Base-by-base conservation (phyloP, 108 stramenopile species). In the Poteriospumella lacustris region DNA sequence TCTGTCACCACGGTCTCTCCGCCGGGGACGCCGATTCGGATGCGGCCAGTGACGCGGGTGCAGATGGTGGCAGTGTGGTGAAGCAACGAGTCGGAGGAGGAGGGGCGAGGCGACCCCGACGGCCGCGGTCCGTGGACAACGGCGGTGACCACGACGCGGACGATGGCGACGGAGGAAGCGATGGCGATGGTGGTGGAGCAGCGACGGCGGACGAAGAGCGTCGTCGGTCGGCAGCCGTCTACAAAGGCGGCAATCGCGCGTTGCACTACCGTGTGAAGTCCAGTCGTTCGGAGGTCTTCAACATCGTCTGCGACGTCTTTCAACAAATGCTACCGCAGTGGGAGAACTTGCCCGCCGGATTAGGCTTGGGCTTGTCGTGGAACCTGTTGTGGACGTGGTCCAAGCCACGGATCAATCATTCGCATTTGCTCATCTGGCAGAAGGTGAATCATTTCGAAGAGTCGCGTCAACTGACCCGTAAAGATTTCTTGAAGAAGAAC, bases 401-500 rank as follows among this genome's bases (percentile, higher is more conserved):
- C 1, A 86, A 86, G 84, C 88, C 89, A 15, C 83, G 79, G 42
- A 83, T 89, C 9, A 56, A 85, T 34, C 82, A 82, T 40, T 64
- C 56, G 39, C 81, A 62, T 43, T 83, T 89, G 5, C 83, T 89
- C n/a, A 19, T 42, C 1, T 88, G 86, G 84, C 89, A 90, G 52
- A 69, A 67, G 42, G 85, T 89, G 59, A 90, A 90, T 59, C 89
- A 90, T 67, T 88, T 89, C 76, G 1, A 59, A 68, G 41, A 82
- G 38, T 42, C 85, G 43, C 5, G 52, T 2, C 78, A 85, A 59
- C 80, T 89, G 24, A 88, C 88, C 9, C 47, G 88, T n/a, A 89
- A 89, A 68, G 88, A 89, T 78, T 80, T 90, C 19, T 86, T 93
- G 58, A 89, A 89, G 73, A 88, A 88, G 68, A 90, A 91, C 59